Base-by-base conservation (phyloP, 2,329 filamentous ascomycete genomes). In the Trichoderma cornu-damae region DNA sequence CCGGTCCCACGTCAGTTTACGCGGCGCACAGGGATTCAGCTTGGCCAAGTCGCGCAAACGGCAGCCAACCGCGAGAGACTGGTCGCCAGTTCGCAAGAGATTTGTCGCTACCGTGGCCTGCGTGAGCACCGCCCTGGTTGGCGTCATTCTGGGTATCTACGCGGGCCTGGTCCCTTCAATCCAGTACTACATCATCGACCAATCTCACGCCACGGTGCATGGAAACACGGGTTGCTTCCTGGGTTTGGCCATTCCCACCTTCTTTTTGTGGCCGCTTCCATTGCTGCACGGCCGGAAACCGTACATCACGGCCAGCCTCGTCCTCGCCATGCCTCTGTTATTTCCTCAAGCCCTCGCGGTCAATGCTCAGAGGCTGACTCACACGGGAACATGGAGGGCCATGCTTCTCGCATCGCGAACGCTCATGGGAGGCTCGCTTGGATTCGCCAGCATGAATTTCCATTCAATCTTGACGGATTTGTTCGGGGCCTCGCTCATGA, bases 401-500 rank as follows among this genome's bases (percentile, higher is more conserved):
- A 78, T 82, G 28, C 74, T 92, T 3, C 76, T 92, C 3, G 70
- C 84, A 5, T 80, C 86, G 4, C 79, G 88, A 49, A 79, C 79
- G 1, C 65, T 88, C 46, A 88, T 89, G 69, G 88, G 89, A 0
- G 72, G 85, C 32, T 80, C 81, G 18, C 78, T 92, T 8, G 89
- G 88, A 0, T 88, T 92, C 65, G 86, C 85, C 14, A 88, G 87
- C 66, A 87, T 92, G 76, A 92, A 91, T 66, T 87, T 87, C 62
- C 79, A 89, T 63, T 81, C 84, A 0, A 86, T 84, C 2, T 73
- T 92, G 5, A 82, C 86, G 3, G 88, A 93, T 66, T 75, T 92
- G 1, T 93, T 90, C 65, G 89, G 89, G 0, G 85, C 86, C 3
- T 90, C 87, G 0, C 72, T 91, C 20, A 88, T 89, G 78, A 88